Conservation (phyloP, 306 rosid species). For the Astragalus membranaceus region DNA sequence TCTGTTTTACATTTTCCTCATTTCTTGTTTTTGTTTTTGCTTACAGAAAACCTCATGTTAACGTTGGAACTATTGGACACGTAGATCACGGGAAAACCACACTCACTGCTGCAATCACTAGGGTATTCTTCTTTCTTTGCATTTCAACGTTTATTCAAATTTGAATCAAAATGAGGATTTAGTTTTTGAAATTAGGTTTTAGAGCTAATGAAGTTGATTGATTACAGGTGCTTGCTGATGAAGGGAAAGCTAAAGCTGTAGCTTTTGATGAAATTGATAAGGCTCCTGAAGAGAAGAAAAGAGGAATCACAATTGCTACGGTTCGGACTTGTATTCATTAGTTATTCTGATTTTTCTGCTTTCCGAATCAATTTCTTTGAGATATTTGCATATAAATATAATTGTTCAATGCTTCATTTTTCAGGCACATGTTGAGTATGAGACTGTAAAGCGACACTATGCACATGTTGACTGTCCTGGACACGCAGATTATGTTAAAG, state of each 20-base stretch:
- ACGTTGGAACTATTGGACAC: conserved; percentile 39
- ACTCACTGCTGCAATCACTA: conserved; percentile 34
- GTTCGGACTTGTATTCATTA: conserved; percentile 29
- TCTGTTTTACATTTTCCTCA: not conserved
- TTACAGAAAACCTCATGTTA: conserved; percentile 36
- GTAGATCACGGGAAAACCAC: conserved; percentile 40
- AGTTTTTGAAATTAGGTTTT: not conserved
- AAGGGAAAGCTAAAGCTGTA: conserved; percentile 89
- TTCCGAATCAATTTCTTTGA: not conserved
- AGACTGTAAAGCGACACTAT: conserved; percentile 72
- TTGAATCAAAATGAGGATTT: not conserved
- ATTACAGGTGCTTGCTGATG: conserved; percentile 70
- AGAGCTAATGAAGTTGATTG: not conserved
- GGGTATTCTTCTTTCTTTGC: not conserved
- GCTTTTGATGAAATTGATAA: conserved; percentile 93
- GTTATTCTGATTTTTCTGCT: not conserved
- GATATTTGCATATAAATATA: not conserved
- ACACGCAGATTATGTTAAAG: conserved; percentile 93
- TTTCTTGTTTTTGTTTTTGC: not conserved
- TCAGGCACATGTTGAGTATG: conserved; percentile 95
- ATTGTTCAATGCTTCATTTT: conserved; percentile 9
- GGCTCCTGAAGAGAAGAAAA: conserved; percentile 95
- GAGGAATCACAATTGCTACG: conserved; percentile 96
- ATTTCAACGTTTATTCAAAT: not conserved
- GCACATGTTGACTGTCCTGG: conserved; percentile 96